These are phyloP conservation scores for Guyanaporus albipodus DNA, from an alignment of 768 basidiomycete genomes.

Conservation along the genomic window DNA sequence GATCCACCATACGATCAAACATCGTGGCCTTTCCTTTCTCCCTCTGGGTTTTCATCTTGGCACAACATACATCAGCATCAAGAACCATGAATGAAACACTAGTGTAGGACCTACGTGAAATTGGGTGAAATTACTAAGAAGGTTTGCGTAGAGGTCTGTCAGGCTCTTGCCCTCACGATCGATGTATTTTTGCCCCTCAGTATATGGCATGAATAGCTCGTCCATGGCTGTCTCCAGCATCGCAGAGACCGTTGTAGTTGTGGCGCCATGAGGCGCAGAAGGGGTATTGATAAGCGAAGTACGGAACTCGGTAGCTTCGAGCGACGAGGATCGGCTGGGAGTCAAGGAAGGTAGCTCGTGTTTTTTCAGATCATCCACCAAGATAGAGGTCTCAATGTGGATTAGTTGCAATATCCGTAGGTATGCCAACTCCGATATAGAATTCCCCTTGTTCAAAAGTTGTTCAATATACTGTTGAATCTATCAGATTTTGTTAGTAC, in stretches of 20 bases:
- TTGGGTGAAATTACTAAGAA: slow-evolving; percentile 72
- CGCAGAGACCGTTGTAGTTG: slow-evolving; percentile 52
- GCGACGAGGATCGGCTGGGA: slow-evolving; percentile 53
- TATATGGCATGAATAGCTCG: slow-evolving; percentile 92
- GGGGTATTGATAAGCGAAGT: slow-evolving; percentile 43
- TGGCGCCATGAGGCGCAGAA: slow-evolving; percentile 40
- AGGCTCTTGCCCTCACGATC: slow-evolving; percentile 88
- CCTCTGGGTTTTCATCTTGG: slow-evolving; percentile 56
- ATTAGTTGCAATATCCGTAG: slow-evolving; percentile 87
- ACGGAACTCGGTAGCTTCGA: slow-evolving; percentile 60
- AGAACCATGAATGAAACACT: background rate
- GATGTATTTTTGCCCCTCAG: slow-evolving; percentile 86
- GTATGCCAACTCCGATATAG: slow-evolving; percentile 84
- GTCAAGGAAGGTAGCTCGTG: slow-evolving; percentile 77
- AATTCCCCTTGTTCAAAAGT: slow-evolving; percentile 68
- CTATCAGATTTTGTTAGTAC: slow-evolving; percentile 38
- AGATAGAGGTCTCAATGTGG: slow-evolving; percentile 67
- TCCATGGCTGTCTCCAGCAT: slow-evolving; percentile 98
- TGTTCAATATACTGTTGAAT: slow-evolving; percentile 97
- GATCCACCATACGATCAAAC: slow-evolving; percentile 91
- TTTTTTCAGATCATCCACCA: slow-evolving; percentile 89
- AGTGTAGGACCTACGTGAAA: slow-evolving; percentile 81
- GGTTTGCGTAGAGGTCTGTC: slow-evolving; percentile 69
- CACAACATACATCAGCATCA: slow-evolving; percentile 4
- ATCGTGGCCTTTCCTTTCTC: slow-evolving; percentile 61